Conservation (phyloP, 1,139 yeast genomes). For the Yamadazyma conglobata region DNA sequence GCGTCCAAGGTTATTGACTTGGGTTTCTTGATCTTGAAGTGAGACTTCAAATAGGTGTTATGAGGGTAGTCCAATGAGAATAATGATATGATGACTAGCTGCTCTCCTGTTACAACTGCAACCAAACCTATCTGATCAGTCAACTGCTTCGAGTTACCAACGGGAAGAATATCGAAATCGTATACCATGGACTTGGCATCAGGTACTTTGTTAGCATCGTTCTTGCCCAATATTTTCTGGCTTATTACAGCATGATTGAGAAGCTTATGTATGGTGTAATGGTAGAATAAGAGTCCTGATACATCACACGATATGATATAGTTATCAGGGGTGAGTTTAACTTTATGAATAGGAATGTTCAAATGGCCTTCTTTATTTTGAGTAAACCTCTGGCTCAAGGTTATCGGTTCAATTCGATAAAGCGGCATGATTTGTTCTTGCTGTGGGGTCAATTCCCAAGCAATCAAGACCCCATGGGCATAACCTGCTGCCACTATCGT, state of each 20-base stretch:
- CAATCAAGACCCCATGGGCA: slow-evolving; percentile 24
- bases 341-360: slow-evolving; percentile 33
- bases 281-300: slow-evolving; percentile 57
- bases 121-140: slow-evolving; percentile 58
- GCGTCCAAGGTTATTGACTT: slow-evolving; percentile 18
- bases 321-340: slow-evolving; percentile 51
- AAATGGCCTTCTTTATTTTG: slow-evolving; percentile 51
- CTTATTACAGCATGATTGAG: slow-evolving; percentile 50
- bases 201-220: slow-evolving; percentile 25
- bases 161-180: slow-evolving; percentile 46
- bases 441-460: slow-evolving; percentile 27
- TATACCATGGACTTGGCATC: slow-evolving; percentile 17
- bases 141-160: slow-evolving; percentile 48
- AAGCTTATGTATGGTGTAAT: slow-evolving; percentile 55
- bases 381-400: slow-evolving; percentile 24
- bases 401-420: slow-evolving; percentile 27
- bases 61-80: slow-evolving; percentile 42
- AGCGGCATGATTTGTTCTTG: slow-evolving; percentile 17
- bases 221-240: slow-evolving; percentile 51
- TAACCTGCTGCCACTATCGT: slow-evolving; percentile 33
- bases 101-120: slow-evolving; percentile 56
- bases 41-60: slow-evolving; percentile 36
- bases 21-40: slow-evolving; percentile 50
- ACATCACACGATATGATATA: slow-evolving; percentile 59
- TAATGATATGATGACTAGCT: slow-evolving; percentile 53